Evolutionary conservation across 2,329 filamentous ascomycete genomes (phyloP).

Genomic region (Clonostachys chloroleuca): DNA sequence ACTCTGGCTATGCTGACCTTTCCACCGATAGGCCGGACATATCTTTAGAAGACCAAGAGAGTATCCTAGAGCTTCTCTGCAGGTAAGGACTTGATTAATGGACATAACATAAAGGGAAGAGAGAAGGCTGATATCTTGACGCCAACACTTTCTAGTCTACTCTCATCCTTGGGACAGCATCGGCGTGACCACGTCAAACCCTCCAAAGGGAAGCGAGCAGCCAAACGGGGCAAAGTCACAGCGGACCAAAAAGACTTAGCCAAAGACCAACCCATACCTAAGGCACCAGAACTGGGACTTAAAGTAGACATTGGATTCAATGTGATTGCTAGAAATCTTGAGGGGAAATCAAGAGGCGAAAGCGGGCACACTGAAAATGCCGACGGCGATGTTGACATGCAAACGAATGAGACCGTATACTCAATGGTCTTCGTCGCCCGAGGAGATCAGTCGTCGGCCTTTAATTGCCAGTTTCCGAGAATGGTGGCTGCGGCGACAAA

Average conservation of each 20-base stretch:
- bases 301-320: constrained; percentile 63
- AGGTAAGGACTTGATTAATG: constrained; percentile 35
- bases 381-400: not conserved
- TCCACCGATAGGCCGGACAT: constrained; percentile 53
- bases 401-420: constrained; percentile 23
- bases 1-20: not conserved
- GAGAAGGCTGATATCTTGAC: constrained; percentile 46
- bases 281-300: constrained; percentile 44
- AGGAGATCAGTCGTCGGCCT: constrained; percentile 50
- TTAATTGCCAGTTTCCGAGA: constrained; percentile 57
- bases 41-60: constrained; percentile 51
- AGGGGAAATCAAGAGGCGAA: constrained; percentile 24
- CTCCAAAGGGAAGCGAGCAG: constrained; percentile 58
- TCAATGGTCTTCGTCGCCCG: constrained; percentile 53
- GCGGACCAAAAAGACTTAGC: constrained; percentile 9
- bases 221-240: constrained; percentile 40
- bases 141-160: constrained; percentile 25
- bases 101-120: not conserved
- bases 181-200: constrained; percentile 45
- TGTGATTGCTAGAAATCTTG: constrained; percentile 55
- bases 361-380: not conserved
- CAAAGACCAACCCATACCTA: constrained; percentile 18
- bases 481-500: constrained; percentile 47
- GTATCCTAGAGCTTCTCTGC: constrained; percentile 63
- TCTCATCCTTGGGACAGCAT: constrained; percentile 46